A percentile compares a stretch with the other conserved stretches of the same genome.
phyloP scores from a whole-genome alignment of 495 filamentous ascomycete species.

The Aspergillus ostianus region DNA sequence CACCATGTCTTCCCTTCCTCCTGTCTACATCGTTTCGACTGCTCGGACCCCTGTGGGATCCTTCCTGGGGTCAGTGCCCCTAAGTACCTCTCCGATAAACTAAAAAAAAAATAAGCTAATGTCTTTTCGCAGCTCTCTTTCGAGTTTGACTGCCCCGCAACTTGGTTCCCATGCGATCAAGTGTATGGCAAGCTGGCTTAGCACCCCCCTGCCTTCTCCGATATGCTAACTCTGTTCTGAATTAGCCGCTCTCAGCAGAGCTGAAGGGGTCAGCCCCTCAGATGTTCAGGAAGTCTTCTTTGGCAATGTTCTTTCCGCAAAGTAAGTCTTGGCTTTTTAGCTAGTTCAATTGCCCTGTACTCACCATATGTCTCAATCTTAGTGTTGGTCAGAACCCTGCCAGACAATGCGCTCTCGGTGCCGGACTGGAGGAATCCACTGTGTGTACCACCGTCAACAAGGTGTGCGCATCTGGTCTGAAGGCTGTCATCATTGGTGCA shows the following conservation, averaged over 20 bases:
- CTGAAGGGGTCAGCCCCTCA: slow-evolving; percentile 77
- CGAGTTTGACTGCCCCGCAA: slow-evolving; percentile 79
- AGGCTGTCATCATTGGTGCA: slow-evolving; percentile 90
- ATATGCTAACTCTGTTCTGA: not conserved
- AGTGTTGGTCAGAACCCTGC: slow-evolving; percentile 97
- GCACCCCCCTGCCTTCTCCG: not conserved
- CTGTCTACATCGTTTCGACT: slow-evolving; percentile 93
- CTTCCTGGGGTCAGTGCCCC: slow-evolving; percentile 73
- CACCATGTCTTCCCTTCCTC: slow-evolving; percentile 62
- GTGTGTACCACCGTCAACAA: slow-evolving; percentile 97
- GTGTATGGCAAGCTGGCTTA: slow-evolving; percentile 46
- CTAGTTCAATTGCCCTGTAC: not conserved
- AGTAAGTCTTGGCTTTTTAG: slow-evolving; percentile 52
- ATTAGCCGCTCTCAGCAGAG: slow-evolving; percentile 79
- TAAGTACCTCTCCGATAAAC: slow-evolving; percentile 14
- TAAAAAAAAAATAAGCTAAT: not conserved
- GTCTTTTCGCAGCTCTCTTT: slow-evolving; percentile 62
- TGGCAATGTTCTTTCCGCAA: slow-evolving; percentile 94
- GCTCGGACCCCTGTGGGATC: slow-evolving; percentile 88
- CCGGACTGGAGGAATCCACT: slow-evolving; percentile 73
- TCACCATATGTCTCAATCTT: slow-evolving; percentile 9
- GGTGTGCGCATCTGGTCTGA: slow-evolving; percentile 91
- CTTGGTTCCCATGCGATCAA: slow-evolving; percentile 91
- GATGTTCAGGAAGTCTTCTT: slow-evolving; percentile 96
- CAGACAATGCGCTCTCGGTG: slow-evolving; percentile 85